A percentile compares a stretch with the other conserved stretches of the same genome.
Conservation (phyloP, 768 basidiomycete species). For the Hygrocybe coccinea region DNA sequence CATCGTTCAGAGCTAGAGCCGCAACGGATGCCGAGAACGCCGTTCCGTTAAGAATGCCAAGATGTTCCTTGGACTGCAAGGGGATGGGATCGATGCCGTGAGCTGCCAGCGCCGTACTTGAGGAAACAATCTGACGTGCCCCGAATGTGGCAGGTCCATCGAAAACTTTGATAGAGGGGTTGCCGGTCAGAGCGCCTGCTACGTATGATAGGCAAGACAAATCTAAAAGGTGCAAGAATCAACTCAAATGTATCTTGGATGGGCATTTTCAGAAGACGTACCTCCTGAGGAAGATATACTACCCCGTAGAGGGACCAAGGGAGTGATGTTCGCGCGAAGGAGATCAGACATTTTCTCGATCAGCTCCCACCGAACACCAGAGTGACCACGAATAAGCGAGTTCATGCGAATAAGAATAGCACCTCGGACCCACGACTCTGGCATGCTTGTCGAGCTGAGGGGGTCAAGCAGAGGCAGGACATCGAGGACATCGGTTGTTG, state of each 20-base stretch:
- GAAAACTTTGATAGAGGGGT: constrained; percentile 62
- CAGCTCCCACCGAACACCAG: constrained; percentile 72
- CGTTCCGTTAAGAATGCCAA: constrained; percentile 71
- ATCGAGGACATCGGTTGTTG: constrained; percentile 38
- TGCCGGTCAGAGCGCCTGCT: constrained; percentile 64
- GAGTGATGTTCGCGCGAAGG: constrained; percentile 58
- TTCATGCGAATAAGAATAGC: constrained; percentile 79
- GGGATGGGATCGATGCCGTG: constrained; percentile 56
- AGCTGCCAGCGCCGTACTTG: constrained; percentile 43
- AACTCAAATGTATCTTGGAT: not conserved
- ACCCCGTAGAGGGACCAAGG: constrained; percentile 72
- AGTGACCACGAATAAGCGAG: constrained; percentile 76
- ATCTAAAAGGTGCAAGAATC: constrained; percentile 15
- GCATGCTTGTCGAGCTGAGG: constrained; percentile 65
- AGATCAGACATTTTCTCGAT: constrained; percentile 66
- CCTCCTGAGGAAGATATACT: constrained; percentile 81
- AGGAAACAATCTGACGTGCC: constrained; percentile 47
- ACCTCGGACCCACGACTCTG: constrained; percentile 81
- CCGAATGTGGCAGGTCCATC: constrained; percentile 49
- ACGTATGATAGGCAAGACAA: constrained; percentile 53
- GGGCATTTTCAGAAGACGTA: constrained; percentile 22
- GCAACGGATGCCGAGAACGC: constrained; percentile 72
- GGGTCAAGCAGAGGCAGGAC: constrained; percentile 67
- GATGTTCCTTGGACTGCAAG: constrained; percentile 61
- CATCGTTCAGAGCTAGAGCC: constrained; percentile 66